Base-by-base conservation (phyloP, 768 basidiomycete species). In the Lactarius indigo region DNA sequence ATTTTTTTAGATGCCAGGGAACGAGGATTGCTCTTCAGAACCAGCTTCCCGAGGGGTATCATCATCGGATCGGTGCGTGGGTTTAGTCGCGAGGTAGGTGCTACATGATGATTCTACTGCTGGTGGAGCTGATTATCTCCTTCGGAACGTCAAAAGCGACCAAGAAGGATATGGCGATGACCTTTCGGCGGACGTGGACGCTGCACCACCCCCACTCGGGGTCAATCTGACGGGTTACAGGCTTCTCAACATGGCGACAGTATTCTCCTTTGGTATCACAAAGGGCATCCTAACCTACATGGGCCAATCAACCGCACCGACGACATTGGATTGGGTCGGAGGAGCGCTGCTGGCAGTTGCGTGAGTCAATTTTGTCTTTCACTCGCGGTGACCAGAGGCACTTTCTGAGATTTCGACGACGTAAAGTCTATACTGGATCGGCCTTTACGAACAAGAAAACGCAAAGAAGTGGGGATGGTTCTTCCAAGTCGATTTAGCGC, bases 341-440 rank as follows among this genome's bases (percentile, higher is more conserved):
- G 65, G 65, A 17, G n/a, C 35, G 6, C 4, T 66, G 56, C 60
- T 66, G 5, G 47, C n/a, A 52, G 23, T 44, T 59, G 6, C 5
- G 65, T 66, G 47, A 66, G 61, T 57, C 20, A 0, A 17, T 31
- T n/a, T 44, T 12, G 18, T 12, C 31, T 1, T 8, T 26, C n/a
- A 30, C 31, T 17, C 31, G 35, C 12, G 8, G 28, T 5, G 10
- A 1, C 52, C 17, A 56, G 18, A 33, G 55, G 33, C 3, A 17
- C 13, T 20, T 31, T 63, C 57, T 50, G 35, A 59, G 4, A 7
- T 39, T 31, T 13, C 17, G 15, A 15, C 13, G 7, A 35, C 23
- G 10, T 57, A 35, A 59, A 67, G 61, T 12, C 47, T 67, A 31
- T 59, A 63, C 47, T 67, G 56, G 39, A 30, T 67, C 10, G 61